Conservation (phyloP, 192 early-diverging fungal species). For the Coemansia sp. region DNA sequence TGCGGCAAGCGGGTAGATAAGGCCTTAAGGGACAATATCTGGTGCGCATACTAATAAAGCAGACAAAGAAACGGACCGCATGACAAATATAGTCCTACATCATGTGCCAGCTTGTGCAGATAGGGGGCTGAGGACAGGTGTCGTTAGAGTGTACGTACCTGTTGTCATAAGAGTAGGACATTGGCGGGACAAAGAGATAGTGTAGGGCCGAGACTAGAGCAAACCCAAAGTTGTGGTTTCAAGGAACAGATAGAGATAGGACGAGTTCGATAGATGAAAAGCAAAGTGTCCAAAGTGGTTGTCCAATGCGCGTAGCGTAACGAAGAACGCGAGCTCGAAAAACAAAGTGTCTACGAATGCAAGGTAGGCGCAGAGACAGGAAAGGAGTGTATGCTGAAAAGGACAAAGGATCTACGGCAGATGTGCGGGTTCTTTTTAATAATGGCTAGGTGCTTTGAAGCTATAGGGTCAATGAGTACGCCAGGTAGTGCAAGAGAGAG, state of each 20-base stretch:
- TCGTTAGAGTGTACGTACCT: slow-evolving; percentile 19
- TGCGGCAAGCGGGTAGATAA: background rate
- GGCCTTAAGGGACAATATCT: background rate
- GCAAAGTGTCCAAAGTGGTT: background rate
- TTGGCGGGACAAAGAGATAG: background rate
- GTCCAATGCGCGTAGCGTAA: background rate
- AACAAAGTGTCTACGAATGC: background rate
- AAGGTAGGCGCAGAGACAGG: background rate
- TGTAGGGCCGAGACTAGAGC: background rate
- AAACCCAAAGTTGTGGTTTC: background rate
- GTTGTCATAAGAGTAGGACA: slow-evolving; percentile 49
- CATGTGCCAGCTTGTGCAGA: background rate
- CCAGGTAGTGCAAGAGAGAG: background rate
- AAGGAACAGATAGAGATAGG: background rate
- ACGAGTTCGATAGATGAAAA: background rate
- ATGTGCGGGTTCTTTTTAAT: slow-evolving; percentile 12
- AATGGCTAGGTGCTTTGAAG: background rate
- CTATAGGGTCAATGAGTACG: background rate
- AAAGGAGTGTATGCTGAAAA: background rate
- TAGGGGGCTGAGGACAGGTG: background rate
- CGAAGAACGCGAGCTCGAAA: background rate
- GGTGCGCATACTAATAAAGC: slow-evolving; percentile 1
- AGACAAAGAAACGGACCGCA: slow-evolving; percentile 4
- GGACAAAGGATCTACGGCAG: slow-evolving; percentile 9
- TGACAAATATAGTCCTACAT: slow-evolving; percentile 2